A percentile compares a stretch with the other conserved stretches of the same genome.
phyloP scores from a whole-genome alignment of 352 stramenopile species.

The Globisporangium cystogenes region DNA sequence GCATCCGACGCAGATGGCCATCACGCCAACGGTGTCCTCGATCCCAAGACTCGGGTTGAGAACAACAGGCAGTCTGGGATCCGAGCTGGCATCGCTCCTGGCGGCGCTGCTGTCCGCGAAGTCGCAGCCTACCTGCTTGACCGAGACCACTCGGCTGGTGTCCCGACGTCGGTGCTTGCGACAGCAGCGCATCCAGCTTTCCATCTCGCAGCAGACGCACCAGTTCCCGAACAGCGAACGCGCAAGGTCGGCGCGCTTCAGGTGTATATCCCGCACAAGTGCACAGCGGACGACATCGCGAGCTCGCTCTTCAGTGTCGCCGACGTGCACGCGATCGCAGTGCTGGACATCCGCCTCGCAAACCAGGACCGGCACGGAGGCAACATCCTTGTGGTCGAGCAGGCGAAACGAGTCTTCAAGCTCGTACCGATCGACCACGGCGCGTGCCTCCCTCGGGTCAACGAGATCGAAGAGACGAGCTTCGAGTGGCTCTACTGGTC shows the following conservation, averaged over 20 bases:
- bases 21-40: background rate
- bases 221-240: background rate
- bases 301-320: slow-evolving; percentile 29
- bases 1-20: background rate
- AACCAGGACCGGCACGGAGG: slow-evolving; percentile 81
- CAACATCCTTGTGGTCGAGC: slow-evolving; percentile 56
- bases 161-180: slow-evolving; percentile 39
- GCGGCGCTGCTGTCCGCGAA: slow-evolving; percentile 46
- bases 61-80: slow-evolving; percentile 17
- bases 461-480: slow-evolving; percentile 43
- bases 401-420: slow-evolving; percentile 19
- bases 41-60: background rate
- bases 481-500: slow-evolving; percentile 73
- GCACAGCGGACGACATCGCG: slow-evolving; percentile 55
- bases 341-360: slow-evolving; percentile 73
- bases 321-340: slow-evolving; percentile 64
- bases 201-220: slow-evolving; percentile 11
- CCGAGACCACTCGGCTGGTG: slow-evolving; percentile 30
- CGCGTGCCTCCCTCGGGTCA: slow-evolving; percentile 49
- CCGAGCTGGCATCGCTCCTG: slow-evolving; percentile 37
- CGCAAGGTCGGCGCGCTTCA: slow-evolving; percentile 52
- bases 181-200: slow-evolving; percentile 32
- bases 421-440: slow-evolving; percentile 78
- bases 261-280: slow-evolving; percentile 54
- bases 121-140: slow-evolving; percentile 54